Conservation (phyloP, 164 flowering plant genomes). For the Stephania cephalantha region DNA sequence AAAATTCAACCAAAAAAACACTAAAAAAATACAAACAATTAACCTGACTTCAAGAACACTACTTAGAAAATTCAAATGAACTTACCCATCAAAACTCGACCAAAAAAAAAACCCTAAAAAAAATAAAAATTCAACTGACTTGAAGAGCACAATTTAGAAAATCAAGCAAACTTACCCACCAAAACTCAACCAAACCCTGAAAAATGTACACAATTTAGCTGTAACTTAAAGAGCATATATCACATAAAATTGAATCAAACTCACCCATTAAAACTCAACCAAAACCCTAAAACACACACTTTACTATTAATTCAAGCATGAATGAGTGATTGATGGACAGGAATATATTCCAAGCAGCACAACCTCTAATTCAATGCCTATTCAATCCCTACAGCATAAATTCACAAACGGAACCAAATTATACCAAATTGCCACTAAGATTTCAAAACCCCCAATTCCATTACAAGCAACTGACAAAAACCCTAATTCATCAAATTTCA, state of each 20-base stretch:
- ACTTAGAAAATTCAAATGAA: not conserved
- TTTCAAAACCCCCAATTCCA: not conserved
- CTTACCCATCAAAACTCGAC: not conserved
- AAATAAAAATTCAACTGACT: too few species aligned
- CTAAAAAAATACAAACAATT: too few species aligned
- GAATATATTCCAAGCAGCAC: constrained; percentile 19
- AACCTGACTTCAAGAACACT: not conserved
- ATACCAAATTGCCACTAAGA: not conserved
- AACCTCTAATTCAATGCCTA: constrained; percentile 3
- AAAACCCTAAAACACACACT: not conserved
- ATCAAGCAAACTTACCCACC: not conserved
- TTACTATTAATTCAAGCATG: not conserved
- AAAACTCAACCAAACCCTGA: constrained; percentile 1
- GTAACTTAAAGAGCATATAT: not conserved
- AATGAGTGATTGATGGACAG: not conserved
- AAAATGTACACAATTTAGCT: too few species aligned
- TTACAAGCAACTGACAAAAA: constrained; percentile 1
- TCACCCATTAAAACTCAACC: not conserved
- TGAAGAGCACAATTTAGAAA: not conserved
- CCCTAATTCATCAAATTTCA: too few species aligned
- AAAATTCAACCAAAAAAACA: too few species aligned
- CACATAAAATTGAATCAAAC: not conserved
- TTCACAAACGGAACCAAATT: constrained; percentile 9
- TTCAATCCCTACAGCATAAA: constrained; percentile 11
- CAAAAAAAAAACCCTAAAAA: not conserved